These are phyloP conservation scores for Ustilago lituana DNA, from an alignment of 1,284 basidiomycete genomes.

Conservation along the genomic window DNA sequence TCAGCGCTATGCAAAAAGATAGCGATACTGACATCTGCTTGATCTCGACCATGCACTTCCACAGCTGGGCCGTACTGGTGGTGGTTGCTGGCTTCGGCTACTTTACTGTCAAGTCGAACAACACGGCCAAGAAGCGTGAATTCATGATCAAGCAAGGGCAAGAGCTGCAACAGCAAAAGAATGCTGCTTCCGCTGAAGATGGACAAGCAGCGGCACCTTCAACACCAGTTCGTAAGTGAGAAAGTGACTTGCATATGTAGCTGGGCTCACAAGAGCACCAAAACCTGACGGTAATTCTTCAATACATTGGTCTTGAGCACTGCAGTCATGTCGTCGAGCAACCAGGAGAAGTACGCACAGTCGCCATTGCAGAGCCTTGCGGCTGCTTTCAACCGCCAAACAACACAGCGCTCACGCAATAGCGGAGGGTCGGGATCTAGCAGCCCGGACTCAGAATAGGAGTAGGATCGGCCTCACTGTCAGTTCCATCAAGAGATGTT, in stretches of 20 bases:
- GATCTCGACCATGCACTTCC: no score
- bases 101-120: slow-evolving; percentile 46
- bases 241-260: no score
- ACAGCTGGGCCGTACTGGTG: slow-evolving; percentile 39
- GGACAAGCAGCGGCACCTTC: slow-evolving; percentile 3
- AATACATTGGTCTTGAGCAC: no score
- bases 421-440: not conserved
- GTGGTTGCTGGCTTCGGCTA: slow-evolving; percentile 46
- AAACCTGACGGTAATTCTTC: no score
- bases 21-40: no score
- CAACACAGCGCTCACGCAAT: slow-evolving; percentile 34
- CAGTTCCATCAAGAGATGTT: no score
- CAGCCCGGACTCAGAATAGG: not conserved
- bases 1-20: no score
- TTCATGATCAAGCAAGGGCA: slow-evolving; percentile 50
- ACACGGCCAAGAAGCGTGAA: slow-evolving; percentile 47
- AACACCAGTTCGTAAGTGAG: slow-evolving; percentile 29
- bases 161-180: slow-evolving; percentile 10
- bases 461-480: no score
- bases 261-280: no score
- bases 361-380: slow-evolving; percentile 42
- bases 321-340: slow-evolving; percentile 37
- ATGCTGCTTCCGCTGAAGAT: not conserved
- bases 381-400: slow-evolving; percentile 40
- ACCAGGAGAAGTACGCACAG: slow-evolving; percentile 34